Evolutionary conservation across 2,329 filamentous ascomycete species (phyloP).

Genomic region (Coniochaeta ligniaria): DNA sequence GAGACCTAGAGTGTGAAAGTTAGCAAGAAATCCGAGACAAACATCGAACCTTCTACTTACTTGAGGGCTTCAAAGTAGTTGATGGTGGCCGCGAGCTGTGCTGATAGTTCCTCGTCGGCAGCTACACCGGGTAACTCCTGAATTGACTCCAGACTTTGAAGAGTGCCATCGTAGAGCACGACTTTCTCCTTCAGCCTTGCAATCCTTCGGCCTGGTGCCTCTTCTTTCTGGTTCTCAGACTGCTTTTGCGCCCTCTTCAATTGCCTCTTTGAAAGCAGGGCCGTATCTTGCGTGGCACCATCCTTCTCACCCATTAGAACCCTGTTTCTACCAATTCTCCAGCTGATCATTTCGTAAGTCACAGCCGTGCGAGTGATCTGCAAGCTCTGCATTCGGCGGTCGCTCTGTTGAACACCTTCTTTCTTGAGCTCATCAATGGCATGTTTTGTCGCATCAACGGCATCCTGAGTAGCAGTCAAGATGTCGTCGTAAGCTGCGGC

Average conservation of each 20-base stretch:
- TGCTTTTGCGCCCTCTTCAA: conserved; percentile 29
- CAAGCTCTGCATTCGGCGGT: conserved; percentile 82
- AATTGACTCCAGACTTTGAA: conserved; percentile 86
- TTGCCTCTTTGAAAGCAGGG: conserved; percentile 35
- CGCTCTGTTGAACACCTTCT: conserved; percentile 78
- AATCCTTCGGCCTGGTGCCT: conserved; percentile 68
- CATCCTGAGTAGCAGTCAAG: conserved; percentile 84
- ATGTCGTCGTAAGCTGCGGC: conserved; percentile 88
- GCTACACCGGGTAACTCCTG: conserved; percentile 86
- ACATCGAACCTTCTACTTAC: conserved; percentile 35
- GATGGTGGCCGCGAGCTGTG: conserved; percentile 70
- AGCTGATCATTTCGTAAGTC: conserved; percentile 89
- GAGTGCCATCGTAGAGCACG: conserved; percentile 82
- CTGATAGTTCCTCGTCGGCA: conserved; percentile 68
- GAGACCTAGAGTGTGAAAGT: conserved; percentile 41
- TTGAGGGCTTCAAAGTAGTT: conserved; percentile 86
- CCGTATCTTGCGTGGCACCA: conserved; percentile 54
- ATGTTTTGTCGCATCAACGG: conserved; percentile 85
- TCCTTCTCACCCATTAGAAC: conserved; percentile 80
- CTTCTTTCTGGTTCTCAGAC: conserved; percentile 38
- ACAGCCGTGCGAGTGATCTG: conserved; percentile 90
- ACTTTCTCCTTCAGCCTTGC: conserved; percentile 78
- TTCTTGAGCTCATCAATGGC: conserved; percentile 83
- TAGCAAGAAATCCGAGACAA: not conserved
- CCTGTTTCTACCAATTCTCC: conserved; percentile 88